Evolutionary conservation across 2,329 filamentous ascomycete genomes (phyloP).

Genomic region (Thielaviopsis ethacetica): DNA sequence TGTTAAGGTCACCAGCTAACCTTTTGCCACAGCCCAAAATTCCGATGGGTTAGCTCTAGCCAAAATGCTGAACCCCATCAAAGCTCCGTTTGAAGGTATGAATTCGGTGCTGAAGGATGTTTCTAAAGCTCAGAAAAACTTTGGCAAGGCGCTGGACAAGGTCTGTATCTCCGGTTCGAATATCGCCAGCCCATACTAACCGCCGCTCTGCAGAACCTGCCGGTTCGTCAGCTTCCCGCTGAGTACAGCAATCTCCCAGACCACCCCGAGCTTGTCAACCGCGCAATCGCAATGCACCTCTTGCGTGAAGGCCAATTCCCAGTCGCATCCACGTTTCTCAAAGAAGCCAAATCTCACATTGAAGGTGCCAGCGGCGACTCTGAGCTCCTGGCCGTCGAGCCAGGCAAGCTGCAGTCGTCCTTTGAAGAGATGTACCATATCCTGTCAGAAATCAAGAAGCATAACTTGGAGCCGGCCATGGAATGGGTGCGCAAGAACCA

Average conservation of each 20-base stretch:
- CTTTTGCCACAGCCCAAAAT: constrained; percentile 39
- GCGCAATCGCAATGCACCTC: constrained; percentile 91
- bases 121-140: constrained; percentile 65
- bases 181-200: not conserved
- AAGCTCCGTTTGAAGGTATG: constrained; percentile 62
- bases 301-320: constrained; percentile 86
- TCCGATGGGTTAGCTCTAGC: constrained; percentile 59
- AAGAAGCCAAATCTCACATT: constrained; percentile 34
- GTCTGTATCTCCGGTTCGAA: constrained; percentile 23
- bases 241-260: constrained; percentile 40
- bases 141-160: constrained; percentile 72
- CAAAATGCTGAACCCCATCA: constrained; percentile 73
- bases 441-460: constrained; percentile 30
- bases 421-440: constrained; percentile 89
- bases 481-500: constrained; percentile 66
- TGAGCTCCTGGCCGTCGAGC: constrained; percentile 20
- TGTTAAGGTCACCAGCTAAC: constrained; percentile 13
- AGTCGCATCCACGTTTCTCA: constrained; percentile 71
- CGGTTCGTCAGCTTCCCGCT: constrained; percentile 47
- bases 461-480: constrained; percentile 70
- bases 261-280: constrained; percentile 65
- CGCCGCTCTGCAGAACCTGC: constrained; percentile 37
- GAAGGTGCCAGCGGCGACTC: constrained; percentile 13
- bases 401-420: constrained; percentile 49
- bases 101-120: constrained; percentile 71